Evolutionary conservation across 768 basidiomycete genomes (phyloP).

Genomic region (Fibroporia radiculosa): DNA sequence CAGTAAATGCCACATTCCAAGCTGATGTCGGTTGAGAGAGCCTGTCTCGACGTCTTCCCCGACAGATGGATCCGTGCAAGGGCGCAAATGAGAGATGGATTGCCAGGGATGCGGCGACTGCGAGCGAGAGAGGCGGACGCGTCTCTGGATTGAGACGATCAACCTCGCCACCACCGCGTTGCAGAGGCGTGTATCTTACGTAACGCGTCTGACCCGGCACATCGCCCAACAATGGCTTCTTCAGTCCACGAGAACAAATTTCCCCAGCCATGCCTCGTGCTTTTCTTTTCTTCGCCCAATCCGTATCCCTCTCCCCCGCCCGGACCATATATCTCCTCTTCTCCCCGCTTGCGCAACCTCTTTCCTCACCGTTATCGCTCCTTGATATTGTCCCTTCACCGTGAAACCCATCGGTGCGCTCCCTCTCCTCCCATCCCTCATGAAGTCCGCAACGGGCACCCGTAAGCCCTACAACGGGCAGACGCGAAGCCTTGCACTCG

Average conservation of each 20-base stretch:
- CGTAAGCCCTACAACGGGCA: slow-evolving; percentile 68
- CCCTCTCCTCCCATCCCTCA: slow-evolving; percentile 15
- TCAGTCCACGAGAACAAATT: slow-evolving; percentile 2
- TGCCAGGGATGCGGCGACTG: too few species aligned
- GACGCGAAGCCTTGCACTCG: slow-evolving; percentile 61
- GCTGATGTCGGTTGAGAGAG: too few species aligned
- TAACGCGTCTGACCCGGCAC: slow-evolving; percentile 6
- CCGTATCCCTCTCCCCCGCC: slow-evolving; percentile 8
- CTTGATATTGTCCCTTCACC: slow-evolving; percentile 4
- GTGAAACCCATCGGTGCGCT: neutral
- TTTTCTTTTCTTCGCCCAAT: neutral
- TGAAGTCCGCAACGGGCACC: slow-evolving; percentile 53
- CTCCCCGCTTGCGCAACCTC: neutral
- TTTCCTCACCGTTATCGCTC: slow-evolving; percentile 8
- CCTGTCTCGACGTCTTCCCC: too few species aligned
- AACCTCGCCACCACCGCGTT: slow-evolving; percentile 18
- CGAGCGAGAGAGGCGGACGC: neutral
- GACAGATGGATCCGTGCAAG: too few species aligned
- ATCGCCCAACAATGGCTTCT: slow-evolving; percentile 2
- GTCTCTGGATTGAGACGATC: neutral
- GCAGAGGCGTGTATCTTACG: slow-evolving; percentile 12
- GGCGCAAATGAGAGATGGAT: too few species aligned
- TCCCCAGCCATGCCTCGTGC: slow-evolving; percentile 15
- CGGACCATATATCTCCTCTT: slow-evolving; percentile 8
- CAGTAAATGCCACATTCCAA: too few species aligned